Evolutionary conservation across 371 early-diverging fungal genomes (phyloP), one percentile per base, ranked within the genome.

Genomic region (Rhizoclosmatium hyalinum): DNA sequence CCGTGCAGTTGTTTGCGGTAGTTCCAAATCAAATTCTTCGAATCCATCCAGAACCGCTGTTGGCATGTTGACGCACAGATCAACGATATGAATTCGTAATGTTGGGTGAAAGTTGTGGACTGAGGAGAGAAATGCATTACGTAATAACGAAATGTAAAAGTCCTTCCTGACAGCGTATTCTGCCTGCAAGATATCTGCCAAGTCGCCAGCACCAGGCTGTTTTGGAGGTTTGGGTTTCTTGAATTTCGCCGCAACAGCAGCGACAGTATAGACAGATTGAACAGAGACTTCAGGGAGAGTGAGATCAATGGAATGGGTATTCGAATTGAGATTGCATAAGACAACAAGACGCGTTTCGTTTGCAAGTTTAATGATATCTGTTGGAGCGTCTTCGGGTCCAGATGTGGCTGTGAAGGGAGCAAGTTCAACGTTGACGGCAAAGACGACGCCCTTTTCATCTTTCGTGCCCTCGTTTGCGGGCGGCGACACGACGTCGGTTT

Each of bases 1-100:
- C 8, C 46, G 53, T 6, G 62, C 60, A 39, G 39, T n/a, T 2
- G 55, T 61, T 2, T 3, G 46, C 10, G 61, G 72, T 5, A 71
- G 47, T 12, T 71, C 72, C 62, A 71, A 44, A 61, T 71, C 72
- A 50, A 71, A 71, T 21, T 71, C 62, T 8, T 60, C 72, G 60
- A 71, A 71, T 4, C 62, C 60, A 17, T 12, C 3, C 6, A 71
- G 19, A 17, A 41, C 19, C 8, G 10, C 19, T 17, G 42, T 10
- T 5, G 72, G 62, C 17, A 55, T 55, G 14, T 44, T 6, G n/a
- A 62, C 62, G 32, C 39, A 19, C 5, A 71, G 3, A 6, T 71
- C 42, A 5, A n/a, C 62, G 6, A 71, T n/a, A 4, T 6, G 8
- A 10, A 71, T 32, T 4, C 12, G 12, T 39, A 71, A 2, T 8